phyloP scores from a whole-genome alignment of 2,329 filamentous ascomycete genomes.

The Colletotrichum lini region DNA sequence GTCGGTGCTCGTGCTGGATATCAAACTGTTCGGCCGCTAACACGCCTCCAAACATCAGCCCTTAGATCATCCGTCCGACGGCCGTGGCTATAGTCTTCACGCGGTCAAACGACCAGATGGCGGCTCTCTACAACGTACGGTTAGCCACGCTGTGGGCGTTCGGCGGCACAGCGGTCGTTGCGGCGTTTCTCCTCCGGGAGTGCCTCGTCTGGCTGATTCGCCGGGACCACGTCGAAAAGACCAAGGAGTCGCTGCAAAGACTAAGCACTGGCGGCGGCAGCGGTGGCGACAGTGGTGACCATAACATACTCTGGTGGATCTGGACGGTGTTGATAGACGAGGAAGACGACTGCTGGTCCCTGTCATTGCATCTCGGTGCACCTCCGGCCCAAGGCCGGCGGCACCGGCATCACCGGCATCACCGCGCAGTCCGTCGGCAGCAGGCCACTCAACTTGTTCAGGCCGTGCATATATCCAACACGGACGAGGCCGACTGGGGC shows the following conservation, averaged over 20 bases:
- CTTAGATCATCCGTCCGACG: conserved; percentile 12
- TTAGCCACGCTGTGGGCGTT: conserved; percentile 33
- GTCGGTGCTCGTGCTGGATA: too few relatives aligned
- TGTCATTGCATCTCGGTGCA: conserved; percentile 20
- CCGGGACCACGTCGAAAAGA: conserved; percentile 9
- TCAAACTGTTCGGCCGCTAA: background rate
- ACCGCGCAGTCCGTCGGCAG: background rate
- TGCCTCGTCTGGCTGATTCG: conserved; percentile 21
- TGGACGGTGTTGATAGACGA: conserved; percentile 8
- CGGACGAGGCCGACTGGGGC: conserved; percentile 43
- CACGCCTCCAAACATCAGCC: background rate
- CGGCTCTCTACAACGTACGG: conserved; percentile 9
- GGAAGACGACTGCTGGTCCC: conserved; percentile 8
- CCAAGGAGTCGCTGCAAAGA: background rate
- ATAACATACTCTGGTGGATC: conserved; percentile 11
- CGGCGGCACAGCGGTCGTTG: background rate
- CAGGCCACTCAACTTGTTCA: conserved; percentile 21
- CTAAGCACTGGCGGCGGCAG: background rate
- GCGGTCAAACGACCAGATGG: background rate
- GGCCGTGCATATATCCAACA: conserved; percentile 27
- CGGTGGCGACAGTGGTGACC: background rate
- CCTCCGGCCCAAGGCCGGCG: conserved; percentile 17
- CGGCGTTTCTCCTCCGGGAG: background rate
- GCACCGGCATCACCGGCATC: conserved; percentile 1
- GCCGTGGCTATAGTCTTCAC: conserved; percentile 22